Base-by-base conservation (phyloP, 192 early-diverging fungal genomes). In the Piromyces finnis region DNA sequence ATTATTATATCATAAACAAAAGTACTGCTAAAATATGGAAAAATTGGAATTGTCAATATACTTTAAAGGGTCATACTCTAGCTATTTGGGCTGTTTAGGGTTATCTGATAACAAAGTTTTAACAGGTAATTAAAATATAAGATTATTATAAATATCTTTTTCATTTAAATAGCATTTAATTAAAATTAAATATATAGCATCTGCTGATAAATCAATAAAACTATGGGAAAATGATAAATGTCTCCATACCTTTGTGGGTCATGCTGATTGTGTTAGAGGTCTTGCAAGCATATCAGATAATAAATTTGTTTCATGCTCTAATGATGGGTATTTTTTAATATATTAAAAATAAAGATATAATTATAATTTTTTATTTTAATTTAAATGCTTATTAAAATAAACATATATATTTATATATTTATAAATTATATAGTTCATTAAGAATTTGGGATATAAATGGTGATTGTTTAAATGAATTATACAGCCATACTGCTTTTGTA, bases 11-110 rank as follows among this genome's bases (percentile, higher is more conserved):
- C 78, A 77, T 26, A 32, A 27, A 39, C 12, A n/a, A 35, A 82
- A 95, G 94, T 28, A 95, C 95, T 13, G 95, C 93, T 11, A 93
- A 90, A 80, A 89, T 98, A 18, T 99, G 98, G 98, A 87, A 88
- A 78, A 87, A 96, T 80, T 94, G 91, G 81, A 83, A 92, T 79
- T 89, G 88, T 51, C 83, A 86, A n/a, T 81, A 90, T 36, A 92
- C 92, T 0, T 87, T 98, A 36, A 80, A 84, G 28, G 96, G 94
- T 6, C 97, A 99, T 81, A 78, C 85, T 28, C 89, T 90, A 29
- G 93, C 97, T 12, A 94, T 99, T 13, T 98, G 97, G 97, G 90
- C 89, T n/a, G 94, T 97, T 81, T 97, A n/a, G 87, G 88, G 3
- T 79, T 95, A 12, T 85, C 88, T 28, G 92, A 94, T 79, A 89